Base-by-base conservation (phyloP, 768 basidiomycete genomes). In the Russula earlei region DNA sequence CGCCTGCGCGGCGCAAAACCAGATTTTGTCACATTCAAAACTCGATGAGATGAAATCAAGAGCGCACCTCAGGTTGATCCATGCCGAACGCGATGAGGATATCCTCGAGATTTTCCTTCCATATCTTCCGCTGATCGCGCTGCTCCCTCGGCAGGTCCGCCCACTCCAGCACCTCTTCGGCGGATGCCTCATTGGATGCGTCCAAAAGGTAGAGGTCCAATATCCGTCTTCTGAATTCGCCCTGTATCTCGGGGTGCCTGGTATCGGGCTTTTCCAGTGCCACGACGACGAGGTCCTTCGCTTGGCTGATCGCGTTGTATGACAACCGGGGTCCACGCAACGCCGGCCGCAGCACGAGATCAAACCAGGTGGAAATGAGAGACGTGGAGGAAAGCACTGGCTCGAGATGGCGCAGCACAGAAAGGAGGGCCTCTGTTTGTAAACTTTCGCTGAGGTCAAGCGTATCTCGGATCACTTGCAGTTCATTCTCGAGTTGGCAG, bases 31-130 rank as follows among this genome's bases (percentile, higher is more conserved):
- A 40, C 27, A 33, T 43, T 25, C 27, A 25, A 11, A 31, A 34
- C 41, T 5, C 19, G 31, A 29, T 50, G 25, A 5, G 38, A 33
- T 29, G n/a, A 44, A 54, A 29, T 52, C 29, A 54, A 38, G 19
- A 60, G 72, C 84, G 59, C 65, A 89, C 89, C 71, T 81, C 69
- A 22, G 87, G 85, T 53, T 74, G 68, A 61, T 80, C 75, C 55
- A 81, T 66, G 45, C 82, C 87, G 64, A 80, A 84, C 50, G 72
- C 76, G 38, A 88, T 73, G 40, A 91, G 72, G 19, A 87, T 76
- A 62, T 87, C 84, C 66, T 91, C 87, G 57, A 92, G 71, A 66
- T 88, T 92, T 27, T 71, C 68, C 68, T 89, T 91, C 89, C 89
- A 92, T 25, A 77, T 72, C 14, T 75, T 72, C 61, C 77, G 74